These are phyloP conservation scores for Coprinellus micaceus DNA, from an alignment of 768 basidiomycete species.

Conservation along the genomic window DNA sequence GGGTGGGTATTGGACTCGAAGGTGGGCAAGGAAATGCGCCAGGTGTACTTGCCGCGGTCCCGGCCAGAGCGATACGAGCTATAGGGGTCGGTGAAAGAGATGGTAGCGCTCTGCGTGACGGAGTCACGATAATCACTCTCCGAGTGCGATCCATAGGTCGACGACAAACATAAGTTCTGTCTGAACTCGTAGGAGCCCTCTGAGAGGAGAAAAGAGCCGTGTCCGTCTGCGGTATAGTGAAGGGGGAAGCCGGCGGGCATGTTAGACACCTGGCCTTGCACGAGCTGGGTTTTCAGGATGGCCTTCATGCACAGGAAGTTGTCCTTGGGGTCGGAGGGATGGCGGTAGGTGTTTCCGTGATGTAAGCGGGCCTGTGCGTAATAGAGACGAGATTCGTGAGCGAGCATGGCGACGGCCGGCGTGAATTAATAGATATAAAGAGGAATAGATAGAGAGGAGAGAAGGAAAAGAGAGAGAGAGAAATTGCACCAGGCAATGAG, in stretches of 20 bases:
- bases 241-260: slow-evolving; percentile 38
- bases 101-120: slow-evolving; percentile 18
- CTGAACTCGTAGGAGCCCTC: slow-evolving; percentile 35
- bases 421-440: not conserved
- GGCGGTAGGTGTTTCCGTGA: not conserved
- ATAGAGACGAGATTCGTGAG: not conserved
- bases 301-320: slow-evolving; percentile 2
- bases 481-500: slow-evolving; percentile 4
- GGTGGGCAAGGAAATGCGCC: slow-evolving; percentile 28
- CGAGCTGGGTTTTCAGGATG: slow-evolving; percentile 22
- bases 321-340: not conserved
- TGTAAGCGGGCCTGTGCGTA: not conserved
- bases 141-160: not conserved
- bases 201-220: slow-evolving; percentile 21
- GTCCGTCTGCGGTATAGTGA: slow-evolving; percentile 20
- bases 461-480: not conserved
- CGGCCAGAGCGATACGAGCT: slow-evolving; percentile 4
- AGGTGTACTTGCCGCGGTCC: slow-evolving; percentile 22
- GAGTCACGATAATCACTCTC: slow-evolving; percentile 18
- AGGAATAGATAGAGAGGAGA: not conserved
- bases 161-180: slow-evolving; percentile 22
- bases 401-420: not conserved
- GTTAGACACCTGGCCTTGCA: slow-evolving; percentile 25
- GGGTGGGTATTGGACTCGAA: slow-evolving; percentile 18
- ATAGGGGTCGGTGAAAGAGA: slow-evolving; percentile 21